Conservation (phyloP, 2,329 filamentous ascomycete species). For the Parascedosporium putredinis region DNA sequence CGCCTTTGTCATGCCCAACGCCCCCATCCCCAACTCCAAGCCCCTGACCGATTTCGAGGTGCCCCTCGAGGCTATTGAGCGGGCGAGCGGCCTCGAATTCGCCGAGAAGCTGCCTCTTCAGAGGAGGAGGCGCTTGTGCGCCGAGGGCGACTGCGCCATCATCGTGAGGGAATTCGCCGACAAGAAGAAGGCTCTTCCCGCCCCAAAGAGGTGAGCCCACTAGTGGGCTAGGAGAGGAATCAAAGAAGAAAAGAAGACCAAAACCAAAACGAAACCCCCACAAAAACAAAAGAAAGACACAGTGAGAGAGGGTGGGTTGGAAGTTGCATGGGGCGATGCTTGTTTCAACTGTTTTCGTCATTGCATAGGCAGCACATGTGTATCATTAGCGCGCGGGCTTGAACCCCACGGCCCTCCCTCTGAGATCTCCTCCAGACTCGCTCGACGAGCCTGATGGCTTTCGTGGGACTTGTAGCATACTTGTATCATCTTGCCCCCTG, state of each 20-base stretch:
- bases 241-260: too few relatives aligned
- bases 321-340: too few relatives aligned
- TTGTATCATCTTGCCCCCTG: too few relatives aligned
- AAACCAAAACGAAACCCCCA: too few relatives aligned
- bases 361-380: not conserved
- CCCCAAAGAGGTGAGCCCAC: conserved; percentile 1
- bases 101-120: conserved; percentile 64
- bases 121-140: conserved; percentile 69
- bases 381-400: not conserved
- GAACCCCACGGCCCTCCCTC: too few relatives aligned
- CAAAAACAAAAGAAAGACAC: too few relatives aligned
- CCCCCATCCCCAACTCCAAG: conserved; percentile 76
- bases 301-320: too few relatives aligned
- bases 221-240: not conserved
- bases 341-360: not conserved
- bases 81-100: conserved; percentile 87
- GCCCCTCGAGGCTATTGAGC: conserved; percentile 82
- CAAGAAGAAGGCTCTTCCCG: conserved; percentile 28
- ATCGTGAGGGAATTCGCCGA: conserved; percentile 70
- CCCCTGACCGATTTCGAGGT: conserved; percentile 89
- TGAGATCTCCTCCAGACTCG: too few relatives aligned
- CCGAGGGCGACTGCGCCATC: conserved; percentile 75
- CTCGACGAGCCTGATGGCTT: too few relatives aligned
- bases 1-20: conserved; percentile 93
- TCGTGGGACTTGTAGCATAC: not conserved